These are phyloP conservation scores for Sclerotinia minor DNA, from an alignment of 2,329 filamentous ascomycete species.

Conservation along the genomic window DNA sequence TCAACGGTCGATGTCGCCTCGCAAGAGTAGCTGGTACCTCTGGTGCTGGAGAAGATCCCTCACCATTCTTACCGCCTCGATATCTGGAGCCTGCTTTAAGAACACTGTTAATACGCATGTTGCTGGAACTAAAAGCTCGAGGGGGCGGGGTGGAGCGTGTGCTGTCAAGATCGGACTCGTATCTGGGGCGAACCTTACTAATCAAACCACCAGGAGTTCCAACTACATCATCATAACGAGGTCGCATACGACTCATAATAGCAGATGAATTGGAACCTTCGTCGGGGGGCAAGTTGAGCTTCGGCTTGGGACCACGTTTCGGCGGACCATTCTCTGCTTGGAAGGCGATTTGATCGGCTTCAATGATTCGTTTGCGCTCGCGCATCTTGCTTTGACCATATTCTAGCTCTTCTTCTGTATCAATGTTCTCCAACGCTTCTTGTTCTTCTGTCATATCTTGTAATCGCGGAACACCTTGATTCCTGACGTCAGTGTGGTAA, in stretches of 20 bases:
- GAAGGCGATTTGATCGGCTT: slow-evolving; percentile 62
- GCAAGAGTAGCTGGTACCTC: slow-evolving; percentile 47
- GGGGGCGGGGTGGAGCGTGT: slow-evolving; percentile 55
- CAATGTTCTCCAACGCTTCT: slow-evolving; percentile 69
- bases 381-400: slow-evolving; percentile 74
- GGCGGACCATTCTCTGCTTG: slow-evolving; percentile 49
- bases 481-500: slow-evolving; percentile 63
- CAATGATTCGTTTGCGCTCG: slow-evolving; percentile 72
- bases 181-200: slow-evolving; percentile 64
- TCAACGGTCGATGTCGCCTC: slow-evolving; percentile 71
- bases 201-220: slow-evolving; percentile 51
- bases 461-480: slow-evolving; percentile 69
- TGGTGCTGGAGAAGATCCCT: slow-evolving; percentile 61
- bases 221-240: slow-evolving; percentile 53
- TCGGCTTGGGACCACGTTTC: slow-evolving; percentile 52
- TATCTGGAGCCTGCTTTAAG: slow-evolving; percentile 39
- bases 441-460: slow-evolving; percentile 65
- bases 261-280: slow-evolving; percentile 45
- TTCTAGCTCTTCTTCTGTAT: slow-evolving; percentile 66
- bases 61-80: slow-evolving; percentile 57
- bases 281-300: slow-evolving; percentile 42
- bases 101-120: slow-evolving; percentile 39
- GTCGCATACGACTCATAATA: slow-evolving; percentile 62
- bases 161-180: slow-evolving; percentile 57
- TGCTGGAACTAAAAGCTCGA: slow-evolving; percentile 40